Evolutionary conservation across 1,284 basidiomycete genomes (phyloP).

Genomic region (Pisolithus thermaeus): DNA sequence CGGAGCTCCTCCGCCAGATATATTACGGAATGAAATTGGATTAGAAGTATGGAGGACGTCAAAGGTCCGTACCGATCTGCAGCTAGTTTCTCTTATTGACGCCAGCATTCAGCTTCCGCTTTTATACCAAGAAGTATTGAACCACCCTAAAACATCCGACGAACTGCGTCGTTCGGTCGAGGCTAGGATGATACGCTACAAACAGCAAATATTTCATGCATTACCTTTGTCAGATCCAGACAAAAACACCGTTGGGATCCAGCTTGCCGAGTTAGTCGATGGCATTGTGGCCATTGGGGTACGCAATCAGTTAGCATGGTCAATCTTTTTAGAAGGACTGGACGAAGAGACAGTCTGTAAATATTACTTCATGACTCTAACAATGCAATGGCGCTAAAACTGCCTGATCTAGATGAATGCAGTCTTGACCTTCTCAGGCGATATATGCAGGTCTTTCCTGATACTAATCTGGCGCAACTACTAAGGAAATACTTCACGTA

Average conservation of each 20-base stretch:
- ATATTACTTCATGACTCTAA: conserved; percentile 18
- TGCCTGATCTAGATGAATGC: conserved; percentile 50
- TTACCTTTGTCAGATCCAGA: conserved; percentile 40
- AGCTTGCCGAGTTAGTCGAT: conserved; percentile 63
- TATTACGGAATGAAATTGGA: conserved; percentile 63
- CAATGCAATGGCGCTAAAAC: background rate
- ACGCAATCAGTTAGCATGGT: conserved; percentile 79
- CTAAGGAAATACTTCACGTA: conserved; percentile 67
- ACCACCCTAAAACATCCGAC: conserved; percentile 72
- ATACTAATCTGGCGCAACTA: conserved; percentile 49
- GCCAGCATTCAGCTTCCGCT: conserved; percentile 47
- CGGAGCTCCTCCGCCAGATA: conserved; percentile 59
- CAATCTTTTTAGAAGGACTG: conserved; percentile 68
- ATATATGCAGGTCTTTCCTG: conserved; percentile 69
- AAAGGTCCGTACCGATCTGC: conserved; percentile 35
- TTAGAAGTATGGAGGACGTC: conserved; percentile 58
- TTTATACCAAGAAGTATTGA: conserved; percentile 70
- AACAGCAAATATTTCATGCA: conserved; percentile 52
- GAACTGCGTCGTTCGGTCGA: conserved; percentile 66
- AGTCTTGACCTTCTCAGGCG: conserved; percentile 56
- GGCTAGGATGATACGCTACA: conserved; percentile 61
- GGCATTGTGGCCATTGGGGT: conserved; percentile 72
- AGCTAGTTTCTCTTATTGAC: conserved; percentile 5
- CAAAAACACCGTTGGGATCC: conserved; percentile 50
- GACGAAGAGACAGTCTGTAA: conserved; percentile 68